Evolutionary conservation across 306 rosid genomes (phyloP).

Genomic region (Rosa persica): DNA sequence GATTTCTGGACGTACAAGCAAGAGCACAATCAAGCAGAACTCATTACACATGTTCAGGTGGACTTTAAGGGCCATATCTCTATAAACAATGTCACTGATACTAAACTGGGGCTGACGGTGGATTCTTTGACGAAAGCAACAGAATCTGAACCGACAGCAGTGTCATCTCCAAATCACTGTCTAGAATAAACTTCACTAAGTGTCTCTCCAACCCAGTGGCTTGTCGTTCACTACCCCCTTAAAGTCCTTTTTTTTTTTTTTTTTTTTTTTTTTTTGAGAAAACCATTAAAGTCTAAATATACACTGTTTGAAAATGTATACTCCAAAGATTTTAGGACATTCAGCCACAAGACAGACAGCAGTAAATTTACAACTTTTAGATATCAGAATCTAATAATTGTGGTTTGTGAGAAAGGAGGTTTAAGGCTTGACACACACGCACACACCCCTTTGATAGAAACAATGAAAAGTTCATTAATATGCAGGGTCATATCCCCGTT

Average conservation of each 20-base stretch:
- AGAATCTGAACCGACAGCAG: background rate
- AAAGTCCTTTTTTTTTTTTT: background rate
- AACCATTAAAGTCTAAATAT: background rate
- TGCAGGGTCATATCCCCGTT: background rate
- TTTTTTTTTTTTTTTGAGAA: no score
- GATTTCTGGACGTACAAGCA: background rate
- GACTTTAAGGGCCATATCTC: constrained; percentile 10
- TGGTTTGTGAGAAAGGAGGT: background rate
- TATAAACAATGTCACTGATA: background rate
- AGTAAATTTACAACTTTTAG: background rate
- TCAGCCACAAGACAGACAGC: background rate
- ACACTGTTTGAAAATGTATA: no score
- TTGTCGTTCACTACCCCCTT: background rate
- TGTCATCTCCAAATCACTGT: background rate
- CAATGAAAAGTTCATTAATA: background rate
- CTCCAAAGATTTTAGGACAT: background rate
- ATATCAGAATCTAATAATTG: background rate
- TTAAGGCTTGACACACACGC: background rate
- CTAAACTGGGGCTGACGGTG: background rate
- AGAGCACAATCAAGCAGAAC: background rate
- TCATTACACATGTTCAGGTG: background rate
- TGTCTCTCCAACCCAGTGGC: background rate
- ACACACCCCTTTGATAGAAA: background rate
- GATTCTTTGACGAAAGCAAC: background rate
- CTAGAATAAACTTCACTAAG: background rate